Evolutionary conservation across 495 filamentous ascomycete genomes (phyloP).

Genomic region (Cercophora newfieldiana): DNA sequence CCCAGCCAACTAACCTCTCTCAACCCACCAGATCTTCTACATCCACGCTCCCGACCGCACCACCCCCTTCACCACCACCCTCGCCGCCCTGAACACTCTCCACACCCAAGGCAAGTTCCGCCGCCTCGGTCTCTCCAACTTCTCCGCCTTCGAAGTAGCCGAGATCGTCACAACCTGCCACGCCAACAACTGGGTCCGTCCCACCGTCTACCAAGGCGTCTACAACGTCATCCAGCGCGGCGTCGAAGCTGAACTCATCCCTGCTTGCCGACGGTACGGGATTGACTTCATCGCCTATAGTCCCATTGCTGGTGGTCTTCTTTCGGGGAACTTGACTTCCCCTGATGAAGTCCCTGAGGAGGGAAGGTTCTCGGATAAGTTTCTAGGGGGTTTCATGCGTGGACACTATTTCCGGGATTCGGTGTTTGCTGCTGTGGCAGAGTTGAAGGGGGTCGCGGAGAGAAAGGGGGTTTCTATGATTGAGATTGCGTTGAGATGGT

Average conservation of each 20-base stretch:
- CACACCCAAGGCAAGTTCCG: conserved; percentile 81
- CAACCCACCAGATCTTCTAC: conserved; percentile 61
- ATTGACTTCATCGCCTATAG: conserved; percentile 80
- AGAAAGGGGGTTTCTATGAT: conserved; percentile 67
- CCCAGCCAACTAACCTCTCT: neutral
- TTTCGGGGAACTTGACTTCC: conserved; percentile 61
- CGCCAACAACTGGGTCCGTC: conserved; percentile 65
- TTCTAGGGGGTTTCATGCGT: conserved; percentile 54
- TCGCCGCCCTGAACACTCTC: conserved; percentile 67
- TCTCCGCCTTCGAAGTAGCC: conserved; percentile 78
- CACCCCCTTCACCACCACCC: conserved; percentile 68
- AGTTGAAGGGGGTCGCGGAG: conserved; percentile 67
- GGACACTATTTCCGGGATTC: conserved; percentile 71
- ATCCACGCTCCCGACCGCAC: conserved; percentile 77
- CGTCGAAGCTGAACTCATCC: conserved; percentile 74
- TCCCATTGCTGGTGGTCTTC: conserved; percentile 73
- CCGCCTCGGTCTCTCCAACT: conserved; percentile 74
- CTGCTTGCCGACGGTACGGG: conserved; percentile 71
- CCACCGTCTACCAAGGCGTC: conserved; percentile 63
- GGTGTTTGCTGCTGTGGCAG: conserved; percentile 66
- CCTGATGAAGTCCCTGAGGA: conserved; percentile 57
- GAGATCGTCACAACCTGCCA: conserved; percentile 74
- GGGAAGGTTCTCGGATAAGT: conserved; percentile 62
- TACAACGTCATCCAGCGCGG: conserved; percentile 66
- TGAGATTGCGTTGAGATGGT: conserved; percentile 75